Conservation (phyloP, 352 stramenopile genomes). For the Pythium brachiatum region DNA sequence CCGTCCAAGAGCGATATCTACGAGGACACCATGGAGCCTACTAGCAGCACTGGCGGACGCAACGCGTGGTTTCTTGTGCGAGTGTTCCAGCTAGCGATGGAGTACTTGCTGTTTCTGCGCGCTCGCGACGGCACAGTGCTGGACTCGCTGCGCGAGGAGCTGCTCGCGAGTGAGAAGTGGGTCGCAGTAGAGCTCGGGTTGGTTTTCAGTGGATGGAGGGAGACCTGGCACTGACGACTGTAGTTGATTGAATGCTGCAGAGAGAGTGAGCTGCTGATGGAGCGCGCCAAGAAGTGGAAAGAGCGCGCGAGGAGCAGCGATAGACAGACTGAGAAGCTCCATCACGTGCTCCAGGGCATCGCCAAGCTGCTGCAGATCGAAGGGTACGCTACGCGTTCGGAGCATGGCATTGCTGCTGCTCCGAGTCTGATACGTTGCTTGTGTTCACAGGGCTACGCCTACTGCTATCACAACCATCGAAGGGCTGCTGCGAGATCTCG, state of each 20-base stretch:
- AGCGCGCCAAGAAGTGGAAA: conserved; percentile 56
- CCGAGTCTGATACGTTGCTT: too few relatives aligned
- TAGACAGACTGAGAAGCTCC: conserved; percentile 68
- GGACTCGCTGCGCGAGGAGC: conserved; percentile 48
- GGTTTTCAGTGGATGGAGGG: too few relatives aligned
- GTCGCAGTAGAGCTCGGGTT: background rate
- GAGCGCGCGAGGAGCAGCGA: conserved; percentile 38
- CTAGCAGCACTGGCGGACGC: conserved; percentile 14
- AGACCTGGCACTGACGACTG: background rate
- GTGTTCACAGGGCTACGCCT: conserved; percentile 37
- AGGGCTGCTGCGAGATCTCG: conserved; percentile 46
- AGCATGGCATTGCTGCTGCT: too few relatives aligned
- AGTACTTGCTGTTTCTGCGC: conserved; percentile 74
- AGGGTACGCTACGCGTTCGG: conserved; percentile 37
- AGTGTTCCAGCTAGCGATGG: conserved; percentile 68
- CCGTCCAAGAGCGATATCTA: conserved; percentile 1
- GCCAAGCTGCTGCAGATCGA: conserved; percentile 70
- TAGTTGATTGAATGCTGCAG: conserved; percentile 15
- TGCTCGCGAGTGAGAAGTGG: conserved; percentile 33
- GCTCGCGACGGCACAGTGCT: conserved; percentile 49
- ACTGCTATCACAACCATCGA: conserved; percentile 58
- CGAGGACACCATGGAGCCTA: conserved; percentile 13
- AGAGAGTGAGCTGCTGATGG: conserved; percentile 39
- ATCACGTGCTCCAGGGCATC: conserved; percentile 75
- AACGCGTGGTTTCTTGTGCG: conserved; percentile 74